Evolutionary conservation across 2,329 filamentous ascomycete genomes (phyloP).

Genomic region (Cladosporium oxysporum): DNA sequence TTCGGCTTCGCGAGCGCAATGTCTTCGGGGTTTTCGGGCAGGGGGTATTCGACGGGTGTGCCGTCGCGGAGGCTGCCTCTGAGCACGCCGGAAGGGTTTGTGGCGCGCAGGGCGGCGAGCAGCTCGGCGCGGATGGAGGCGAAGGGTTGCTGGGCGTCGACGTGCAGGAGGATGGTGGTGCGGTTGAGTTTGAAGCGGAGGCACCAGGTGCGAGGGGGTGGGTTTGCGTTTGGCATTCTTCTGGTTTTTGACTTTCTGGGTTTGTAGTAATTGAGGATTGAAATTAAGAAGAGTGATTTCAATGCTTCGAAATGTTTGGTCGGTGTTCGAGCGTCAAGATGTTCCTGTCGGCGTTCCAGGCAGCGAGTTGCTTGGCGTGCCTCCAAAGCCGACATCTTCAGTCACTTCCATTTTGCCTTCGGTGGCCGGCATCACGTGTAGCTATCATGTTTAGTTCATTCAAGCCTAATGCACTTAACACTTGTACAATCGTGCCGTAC

Average conservation of each 20-base stretch:
- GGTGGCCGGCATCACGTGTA: background rate
- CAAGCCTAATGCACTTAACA: background rate
- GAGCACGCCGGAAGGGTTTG: constrained; percentile 40
- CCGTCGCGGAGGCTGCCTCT: constrained; percentile 39
- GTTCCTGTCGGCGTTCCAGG: constrained; percentile 1
- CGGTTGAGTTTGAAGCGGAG: constrained; percentile 51
- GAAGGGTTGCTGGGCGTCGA: constrained; percentile 46
- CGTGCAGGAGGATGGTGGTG: constrained; percentile 50
- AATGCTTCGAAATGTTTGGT: background rate
- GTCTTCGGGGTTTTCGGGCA: constrained; percentile 43
- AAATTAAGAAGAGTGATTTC: background rate
- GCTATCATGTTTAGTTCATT: background rate
- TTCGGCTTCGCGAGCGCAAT: constrained; percentile 45
- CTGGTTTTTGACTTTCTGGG: background rate
- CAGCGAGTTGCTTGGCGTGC: background rate
- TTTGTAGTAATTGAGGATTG: background rate
- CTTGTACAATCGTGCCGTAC: background rate
- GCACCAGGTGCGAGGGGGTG: constrained; percentile 10
- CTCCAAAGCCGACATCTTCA: background rate
- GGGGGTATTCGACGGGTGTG: constrained; percentile 27
- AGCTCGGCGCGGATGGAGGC: constrained; percentile 44
- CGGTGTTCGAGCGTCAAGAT: background rate
- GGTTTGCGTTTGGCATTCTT: constrained; percentile 10
- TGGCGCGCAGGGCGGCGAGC: constrained; percentile 44
- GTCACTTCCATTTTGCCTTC: background rate